Base-by-base conservation (phyloP, 2,329 filamentous ascomycete genomes). In the Nothophaeocryptopus gaeumannii region DNA sequence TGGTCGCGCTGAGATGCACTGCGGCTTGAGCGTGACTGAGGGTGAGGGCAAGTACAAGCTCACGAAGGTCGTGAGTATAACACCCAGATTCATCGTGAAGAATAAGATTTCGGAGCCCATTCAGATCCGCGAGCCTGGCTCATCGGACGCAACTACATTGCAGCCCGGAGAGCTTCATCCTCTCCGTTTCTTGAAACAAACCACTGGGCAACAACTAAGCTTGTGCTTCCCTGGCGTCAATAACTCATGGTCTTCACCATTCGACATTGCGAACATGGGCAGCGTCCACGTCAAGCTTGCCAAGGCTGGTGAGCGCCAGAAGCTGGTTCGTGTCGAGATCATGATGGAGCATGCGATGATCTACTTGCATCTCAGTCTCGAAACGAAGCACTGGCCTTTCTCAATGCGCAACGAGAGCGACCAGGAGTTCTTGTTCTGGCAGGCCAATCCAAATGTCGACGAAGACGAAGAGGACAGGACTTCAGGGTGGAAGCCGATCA, bases 351-450 rank as follows among this genome's bases (percentile, higher is more conserved):
- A 88, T 54, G 89, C 92, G 0, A 97, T 92, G 1, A 86, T 99
- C 35, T 99, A 97, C 76, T 70, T 97, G 31, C 89, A 96, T 63
- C 79, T 99, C 51, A 93, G 84, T 64, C 77, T 92, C 59, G 93
- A 99, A 72, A 90, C 82, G 5, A 95, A 93, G 69, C 89, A 95
- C 66, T 99, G 93, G 93, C 93, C 93, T 0, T 99, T 93, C 72
- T 96, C 91, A 0, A 96, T 99, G 85, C 86, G 93, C 58, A 99
- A 99, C 65, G 93, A 97, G 73, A 97, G 92, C 64, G 92, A 97
- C 63, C 87, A 86, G 16, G 93, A 97, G 66, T 97, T 97, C 70
- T 86, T 92, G 41, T 99, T 99, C 74, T 96, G 87, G 75, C 93
- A 99, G 69, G 88, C 89, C 13, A 86, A 97, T 63, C 93, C 93